Evolutionary conservation across 371 early-diverging fungal species (phyloP).

Genomic region (Rhizopus arrhizus): DNA sequence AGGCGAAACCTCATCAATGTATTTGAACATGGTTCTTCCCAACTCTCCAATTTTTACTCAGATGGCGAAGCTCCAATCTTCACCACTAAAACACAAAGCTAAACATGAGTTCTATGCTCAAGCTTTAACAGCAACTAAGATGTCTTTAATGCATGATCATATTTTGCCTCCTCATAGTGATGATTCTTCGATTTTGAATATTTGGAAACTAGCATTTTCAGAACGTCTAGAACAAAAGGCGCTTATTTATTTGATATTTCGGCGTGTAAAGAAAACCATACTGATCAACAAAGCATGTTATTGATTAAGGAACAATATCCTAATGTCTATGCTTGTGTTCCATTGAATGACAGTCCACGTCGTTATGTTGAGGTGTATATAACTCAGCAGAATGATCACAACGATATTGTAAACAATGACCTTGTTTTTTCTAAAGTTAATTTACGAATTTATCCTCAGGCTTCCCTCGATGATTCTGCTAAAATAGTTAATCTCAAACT

Average conservation of each 20-base stretch:
- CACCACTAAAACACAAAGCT: too few relatives aligned
- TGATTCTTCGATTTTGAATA: not conserved
- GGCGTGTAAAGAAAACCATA: conserved; percentile 1
- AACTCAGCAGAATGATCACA: not conserved
- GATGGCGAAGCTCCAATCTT: too few relatives aligned
- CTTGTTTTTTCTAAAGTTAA: not conserved
- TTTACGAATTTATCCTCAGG: not conserved
- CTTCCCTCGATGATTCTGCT: not conserved
- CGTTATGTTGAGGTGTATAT: not conserved
- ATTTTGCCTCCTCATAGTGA: too few relatives aligned
- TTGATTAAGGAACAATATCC: not conserved
- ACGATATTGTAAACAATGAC: not conserved
- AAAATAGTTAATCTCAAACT: too few relatives aligned
- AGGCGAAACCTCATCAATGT: too few relatives aligned
- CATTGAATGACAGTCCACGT: not conserved
- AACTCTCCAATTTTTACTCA: too few relatives aligned
- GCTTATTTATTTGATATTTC: conserved; percentile 6
- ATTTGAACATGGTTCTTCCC: too few relatives aligned
- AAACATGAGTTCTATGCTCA: too few relatives aligned
- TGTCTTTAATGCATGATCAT: too few relatives aligned
- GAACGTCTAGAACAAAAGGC: not conserved
- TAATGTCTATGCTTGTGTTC: not conserved
- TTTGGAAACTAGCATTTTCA: conserved; percentile 1
- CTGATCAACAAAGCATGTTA: conserved; percentile 6
- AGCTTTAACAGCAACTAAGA: too few relatives aligned